Base-by-base conservation (phyloP, 768 basidiomycete species). In the Wakefieldia striispora region DNA sequence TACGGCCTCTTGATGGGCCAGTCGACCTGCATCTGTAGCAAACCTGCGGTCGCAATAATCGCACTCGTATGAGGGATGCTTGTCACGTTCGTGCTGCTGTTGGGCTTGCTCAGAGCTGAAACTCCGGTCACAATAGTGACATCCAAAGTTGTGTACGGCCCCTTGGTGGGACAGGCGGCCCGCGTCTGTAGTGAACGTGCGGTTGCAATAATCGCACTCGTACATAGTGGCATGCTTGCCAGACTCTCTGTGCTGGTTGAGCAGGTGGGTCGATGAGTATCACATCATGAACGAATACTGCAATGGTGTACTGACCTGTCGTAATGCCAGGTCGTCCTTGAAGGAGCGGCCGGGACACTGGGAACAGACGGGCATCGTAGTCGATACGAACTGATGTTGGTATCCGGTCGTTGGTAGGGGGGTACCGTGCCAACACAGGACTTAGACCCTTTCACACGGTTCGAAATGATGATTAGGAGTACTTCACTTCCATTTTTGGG, bases 341-440 rank as follows among this genome's bases (percentile, higher is more conserved):
- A 68, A 66, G 13, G 2, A 33, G 23, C 66, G 53, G 21, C 39
- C 35, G 6, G 59, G 48, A 50, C 65, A 68, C 6, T 4, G 16
- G 12, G 36, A 1, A 23, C 65, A 66, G 11, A 3, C 13, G n/a
- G 49, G 29, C 65, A 68, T 66, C 11, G 24, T 38, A 6, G 31
- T 31, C 31, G 13, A 33, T 33, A 6, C 33, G 13, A 16, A 6
- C 33, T 33, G 33, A 4, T 12, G 29, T 29, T n/a, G 12, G 29
- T 12, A 29, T 12, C 10, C 6, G 27, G 27, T 33, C 3, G 31
- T 14, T 14, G 31, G 10, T 33, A n/a, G n/a, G n/a, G n/a, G n/a
- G 27, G 8, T 9, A 26, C 24, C 2, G 27, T 29, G 3, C 26
- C 26, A 27, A 29, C 29, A 33, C 33, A 16, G 33, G 14, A 33